Base-by-base conservation (phyloP, 805 yeast genomes). In the Pichia paraexigua region DNA sequence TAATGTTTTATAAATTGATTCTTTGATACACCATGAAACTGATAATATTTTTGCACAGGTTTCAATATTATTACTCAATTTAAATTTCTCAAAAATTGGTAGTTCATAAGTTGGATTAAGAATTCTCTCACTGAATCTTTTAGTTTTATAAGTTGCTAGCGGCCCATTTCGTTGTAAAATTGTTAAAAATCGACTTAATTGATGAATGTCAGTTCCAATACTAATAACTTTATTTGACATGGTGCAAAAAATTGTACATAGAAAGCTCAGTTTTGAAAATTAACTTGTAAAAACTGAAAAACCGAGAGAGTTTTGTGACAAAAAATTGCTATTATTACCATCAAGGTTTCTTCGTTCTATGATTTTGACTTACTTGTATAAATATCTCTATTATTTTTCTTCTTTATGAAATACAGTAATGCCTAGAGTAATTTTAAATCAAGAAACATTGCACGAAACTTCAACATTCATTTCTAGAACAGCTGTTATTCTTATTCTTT, bases 11-110 rank as follows among this genome's bases (percentile, higher is more conserved):
- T 71, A 87, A 10, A 85, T 60, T 1, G 94, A 91, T 59, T 87
- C 95, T 57, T 87, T 87, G 10, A 78, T 69, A 11, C 89, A 83
- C 95, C 95, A 87, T 20, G 77, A 58, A 2, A 80, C 79, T 1
- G 87, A 77, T 20, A 85, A 63, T 4, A 71, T 60, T 37, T 62
- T 61, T 10, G 69, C 63, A 41, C 71, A 62, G 10, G 59, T 55
- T 1, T 58, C 61, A 1, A 60, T 13, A n/a, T 69, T 62, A 9
- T 60, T 50, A 9, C 52, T 28, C 3, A 45, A 20, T 5, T 41
- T 10, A 12, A 46, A 47, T 22, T 55, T 30, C 5, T 55, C 47
- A 48, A 76, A 75, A 5, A 49, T 52, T 2, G 75, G 75, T 67
- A 61, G 55, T 56, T 78, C 80, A 20, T 61, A 54, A 1, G 48